Conservation (phyloP, 2,329 filamentous ascomycete genomes). For the Lecanicillium sp. region DNA sequence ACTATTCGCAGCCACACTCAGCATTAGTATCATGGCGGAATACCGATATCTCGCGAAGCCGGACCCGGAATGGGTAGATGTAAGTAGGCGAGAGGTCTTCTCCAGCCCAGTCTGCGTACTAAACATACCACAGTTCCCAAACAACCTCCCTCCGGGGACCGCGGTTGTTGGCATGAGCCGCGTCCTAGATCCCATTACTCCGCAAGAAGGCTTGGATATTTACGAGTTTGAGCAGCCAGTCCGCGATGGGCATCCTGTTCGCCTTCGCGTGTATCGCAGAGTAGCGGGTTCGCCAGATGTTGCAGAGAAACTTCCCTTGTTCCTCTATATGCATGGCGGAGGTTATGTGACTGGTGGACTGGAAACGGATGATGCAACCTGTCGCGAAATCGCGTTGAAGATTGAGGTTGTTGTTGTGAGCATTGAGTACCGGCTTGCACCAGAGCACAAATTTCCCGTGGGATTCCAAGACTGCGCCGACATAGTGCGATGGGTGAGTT, state of each 20-base stretch:
- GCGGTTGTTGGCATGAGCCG: conserved; percentile 12
- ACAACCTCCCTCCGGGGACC: conserved; percentile 15
- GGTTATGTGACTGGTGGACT: conserved; percentile 18
- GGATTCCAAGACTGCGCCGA: conserved; percentile 39
- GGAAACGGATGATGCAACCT: conserved; percentile 19
- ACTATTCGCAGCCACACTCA: no score
- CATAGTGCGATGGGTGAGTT: conserved; percentile 18
- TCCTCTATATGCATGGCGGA: conserved; percentile 19
- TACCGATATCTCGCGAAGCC: conserved; percentile 10
- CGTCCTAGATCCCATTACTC: conserved; percentile 14
- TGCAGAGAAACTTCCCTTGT: conserved; percentile 10
- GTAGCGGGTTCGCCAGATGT: background rate
- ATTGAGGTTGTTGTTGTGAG: conserved; percentile 30
- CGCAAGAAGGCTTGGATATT: conserved; percentile 15
- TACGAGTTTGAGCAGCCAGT: conserved; percentile 15
- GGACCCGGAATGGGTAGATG: conserved; percentile 11
- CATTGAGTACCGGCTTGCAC: conserved; percentile 43
- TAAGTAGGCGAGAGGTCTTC: background rate
- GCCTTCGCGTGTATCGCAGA: conserved; percentile 15
- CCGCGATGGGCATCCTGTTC: conserved; percentile 13
- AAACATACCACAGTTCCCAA: conserved; percentile 16
- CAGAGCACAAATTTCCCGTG: conserved; percentile 39
- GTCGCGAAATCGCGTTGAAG: conserved; percentile 15
- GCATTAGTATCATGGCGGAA: conserved; percentile 6
- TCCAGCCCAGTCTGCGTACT: conserved; percentile 12